Conservation (phyloP, 768 basidiomycete species). For the Auriscalpium microsporum region DNA sequence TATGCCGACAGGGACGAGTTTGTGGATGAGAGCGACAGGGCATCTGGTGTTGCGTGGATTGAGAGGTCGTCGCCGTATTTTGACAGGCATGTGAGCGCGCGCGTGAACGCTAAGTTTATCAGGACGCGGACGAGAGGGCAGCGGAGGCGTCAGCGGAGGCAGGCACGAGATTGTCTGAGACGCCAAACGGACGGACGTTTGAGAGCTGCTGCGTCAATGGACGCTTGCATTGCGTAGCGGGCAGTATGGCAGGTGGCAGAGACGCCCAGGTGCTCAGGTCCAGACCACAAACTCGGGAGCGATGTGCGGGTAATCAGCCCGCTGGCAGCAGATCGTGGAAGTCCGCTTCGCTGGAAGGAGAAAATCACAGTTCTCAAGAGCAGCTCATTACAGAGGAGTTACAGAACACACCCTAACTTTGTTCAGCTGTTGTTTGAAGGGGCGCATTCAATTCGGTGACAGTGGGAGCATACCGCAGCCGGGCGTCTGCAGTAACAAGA, state of each 20-base stretch:
- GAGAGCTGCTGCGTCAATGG: slow-evolving; percentile 49
- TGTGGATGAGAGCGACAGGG: slow-evolving; percentile 59
- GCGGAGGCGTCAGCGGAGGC: neutral
- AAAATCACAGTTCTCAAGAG: neutral
- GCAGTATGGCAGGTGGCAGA: slow-evolving; percentile 4
- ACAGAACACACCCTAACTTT: too few relatives aligned
- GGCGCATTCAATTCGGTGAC: too few relatives aligned
- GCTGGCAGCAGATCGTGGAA: neutral
- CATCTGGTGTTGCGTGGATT: slow-evolving; percentile 54
- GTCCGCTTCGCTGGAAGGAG: neutral
- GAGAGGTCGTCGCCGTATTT: slow-evolving; percentile 77
- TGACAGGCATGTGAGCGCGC: slow-evolving; percentile 66
- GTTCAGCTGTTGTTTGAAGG: too few relatives aligned
- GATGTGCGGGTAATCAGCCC: too few relatives aligned
- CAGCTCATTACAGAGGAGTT: too few relatives aligned
- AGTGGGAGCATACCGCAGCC: too few relatives aligned
- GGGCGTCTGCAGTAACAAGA: too few relatives aligned
- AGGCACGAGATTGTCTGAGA: neutral
- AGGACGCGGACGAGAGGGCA: neutral
- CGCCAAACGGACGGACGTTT: slow-evolving; percentile 36
- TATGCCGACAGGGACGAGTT: slow-evolving; percentile 80
- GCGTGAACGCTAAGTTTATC: slow-evolving; percentile 45
- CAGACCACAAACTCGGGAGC: neutral
- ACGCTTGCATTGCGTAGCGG: slow-evolving; percentile 52
- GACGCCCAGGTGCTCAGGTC: slow-evolving; percentile 17